Evolutionary conservation across 1,139 yeast genomes (phyloP).

Genomic region (Candida mesenterica): DNA sequence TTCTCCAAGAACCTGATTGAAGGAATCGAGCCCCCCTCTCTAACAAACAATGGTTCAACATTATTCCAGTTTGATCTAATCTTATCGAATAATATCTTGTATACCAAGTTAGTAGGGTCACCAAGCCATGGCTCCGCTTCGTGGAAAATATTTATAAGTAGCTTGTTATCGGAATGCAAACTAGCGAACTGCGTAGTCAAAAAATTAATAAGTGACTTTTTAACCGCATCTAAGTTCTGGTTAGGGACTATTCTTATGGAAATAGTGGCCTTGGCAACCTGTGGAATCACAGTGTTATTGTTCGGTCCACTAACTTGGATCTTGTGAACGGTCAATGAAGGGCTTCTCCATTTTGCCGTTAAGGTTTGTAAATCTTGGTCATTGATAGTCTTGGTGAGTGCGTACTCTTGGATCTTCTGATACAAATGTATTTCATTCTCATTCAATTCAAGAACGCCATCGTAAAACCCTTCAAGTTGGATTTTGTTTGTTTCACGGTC

Average conservation of each 20-base stretch:
- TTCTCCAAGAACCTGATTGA: slow-evolving; percentile 83
- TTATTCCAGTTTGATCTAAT: slow-evolving; percentile 63
- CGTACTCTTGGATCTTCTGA: slow-evolving; percentile 54
- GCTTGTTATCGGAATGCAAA: slow-evolving; percentile 58
- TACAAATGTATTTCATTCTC: slow-evolving; percentile 58
- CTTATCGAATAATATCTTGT: slow-evolving; percentile 59
- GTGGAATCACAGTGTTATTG: slow-evolving; percentile 87
- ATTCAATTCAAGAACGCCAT: slow-evolving; percentile 56
- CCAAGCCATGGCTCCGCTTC: slow-evolving; percentile 98
- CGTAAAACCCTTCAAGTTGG: slow-evolving; percentile 67
- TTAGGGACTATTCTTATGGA: slow-evolving; percentile 90
- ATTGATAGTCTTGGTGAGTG: slow-evolving; percentile 19
- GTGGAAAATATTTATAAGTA: slow-evolving; percentile 62
- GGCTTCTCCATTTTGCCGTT: slow-evolving; percentile 86
- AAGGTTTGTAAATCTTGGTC: slow-evolving; percentile 50
- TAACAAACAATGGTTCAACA: slow-evolving; percentile 70
- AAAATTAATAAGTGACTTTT: slow-evolving; percentile 45
- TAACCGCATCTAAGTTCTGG: slow-evolving; percentile 65
- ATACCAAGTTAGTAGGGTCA: slow-evolving; percentile 72
- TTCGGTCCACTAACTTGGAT: slow-evolving; percentile 88
- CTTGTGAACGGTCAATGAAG: slow-evolving; percentile 87
- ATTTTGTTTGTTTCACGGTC: slow-evolving; percentile 49
- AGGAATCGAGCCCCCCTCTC: slow-evolving; percentile 98
- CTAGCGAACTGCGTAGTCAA: slow-evolving; percentile 43
- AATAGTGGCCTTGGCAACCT: slow-evolving; percentile 68